Conservation (phyloP, 306 rosid species). For the Carpinus fangiana region DNA sequence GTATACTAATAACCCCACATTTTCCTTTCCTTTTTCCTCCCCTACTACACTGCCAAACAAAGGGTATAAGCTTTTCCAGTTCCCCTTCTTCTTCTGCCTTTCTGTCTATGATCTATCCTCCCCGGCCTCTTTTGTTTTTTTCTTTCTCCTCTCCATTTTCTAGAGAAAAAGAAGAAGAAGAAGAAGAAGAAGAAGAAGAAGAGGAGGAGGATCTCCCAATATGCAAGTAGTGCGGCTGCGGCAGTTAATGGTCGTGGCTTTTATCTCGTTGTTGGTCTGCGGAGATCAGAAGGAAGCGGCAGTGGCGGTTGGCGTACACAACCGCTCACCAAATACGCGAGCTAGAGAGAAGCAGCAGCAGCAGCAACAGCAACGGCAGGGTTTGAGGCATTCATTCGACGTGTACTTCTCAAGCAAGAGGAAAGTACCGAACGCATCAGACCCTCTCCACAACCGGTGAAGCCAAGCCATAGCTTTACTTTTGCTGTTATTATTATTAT, state of each 20-base stretch:
- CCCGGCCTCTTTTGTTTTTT: neutral
- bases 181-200: neutral
- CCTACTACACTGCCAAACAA: slow-evolving; percentile 40
- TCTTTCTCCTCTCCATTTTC: slow-evolving; percentile 24
- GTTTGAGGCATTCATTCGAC: slow-evolving; percentile 34
- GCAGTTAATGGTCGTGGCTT: slow-evolving; percentile 44
- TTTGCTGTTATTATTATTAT: neutral
- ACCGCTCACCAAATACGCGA: slow-evolving; percentile 6
- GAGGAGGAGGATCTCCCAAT: neutral
- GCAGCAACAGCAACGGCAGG: slow-evolving; percentile 16
- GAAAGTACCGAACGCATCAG: slow-evolving; percentile 85
- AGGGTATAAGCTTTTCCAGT: slow-evolving; percentile 41
- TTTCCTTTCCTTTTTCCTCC: slow-evolving; percentile 42
- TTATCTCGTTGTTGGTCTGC: slow-evolving; percentile 38
- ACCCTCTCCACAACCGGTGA: slow-evolving; percentile 96
- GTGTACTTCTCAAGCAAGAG: slow-evolving; percentile 61
- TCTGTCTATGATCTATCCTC: neutral
- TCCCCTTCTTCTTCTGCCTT: neutral
- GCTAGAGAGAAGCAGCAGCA: slow-evolving; percentile 20
- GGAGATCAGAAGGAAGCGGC: slow-evolving; percentile 37
- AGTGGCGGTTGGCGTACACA: slow-evolving; percentile 11
- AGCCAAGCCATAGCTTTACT: neutral
- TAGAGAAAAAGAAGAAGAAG: neutral
- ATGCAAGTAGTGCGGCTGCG: slow-evolving; percentile 28
- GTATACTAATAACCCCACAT: slow-evolving; percentile 44